Conservation (phyloP, 306 rosid species). For the Ziziphus jujuba region DNA sequence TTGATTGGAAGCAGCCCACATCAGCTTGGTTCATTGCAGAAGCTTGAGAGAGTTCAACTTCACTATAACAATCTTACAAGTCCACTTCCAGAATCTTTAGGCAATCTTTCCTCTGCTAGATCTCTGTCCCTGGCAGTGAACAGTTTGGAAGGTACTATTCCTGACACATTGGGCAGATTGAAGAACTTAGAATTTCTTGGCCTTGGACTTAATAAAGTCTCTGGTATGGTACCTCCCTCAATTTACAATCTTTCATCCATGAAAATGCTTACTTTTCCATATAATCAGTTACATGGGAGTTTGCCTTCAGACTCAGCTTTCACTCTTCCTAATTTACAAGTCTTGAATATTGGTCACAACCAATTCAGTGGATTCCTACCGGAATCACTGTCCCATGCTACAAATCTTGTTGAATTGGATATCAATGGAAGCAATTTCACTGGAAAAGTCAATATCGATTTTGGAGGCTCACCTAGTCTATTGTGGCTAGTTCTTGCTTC, state of each 20-base stretch:
- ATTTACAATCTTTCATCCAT: conserved; percentile 12
- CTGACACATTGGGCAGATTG: conserved; percentile 10
- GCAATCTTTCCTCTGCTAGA: conserved; percentile 11
- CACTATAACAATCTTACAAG: conserved; percentile 11
- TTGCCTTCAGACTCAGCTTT: conserved; percentile 6
- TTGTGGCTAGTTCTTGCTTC: background rate
- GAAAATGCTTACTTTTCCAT: background rate
- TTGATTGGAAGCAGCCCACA: conserved; percentile 9
- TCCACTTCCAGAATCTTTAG: background rate
- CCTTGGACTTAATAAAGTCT: conserved; percentile 9
- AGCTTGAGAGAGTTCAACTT: conserved; percentile 19
- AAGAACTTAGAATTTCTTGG: conserved; percentile 18
- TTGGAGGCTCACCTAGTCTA: background rate
- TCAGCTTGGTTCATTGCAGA: conserved; percentile 6
- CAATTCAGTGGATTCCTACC: conserved; percentile 18
- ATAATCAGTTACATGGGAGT: conserved; percentile 6
- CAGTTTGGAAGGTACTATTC: conserved; percentile 15
- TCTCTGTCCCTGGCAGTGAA: background rate
- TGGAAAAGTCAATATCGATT: too few species aligned
- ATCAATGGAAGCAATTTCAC: conserved; percentile 2
- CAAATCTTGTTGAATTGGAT: conserved; percentile 12
- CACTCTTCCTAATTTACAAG: conserved; percentile 2
- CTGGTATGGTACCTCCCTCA: conserved; percentile 17
- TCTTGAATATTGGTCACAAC: background rate
- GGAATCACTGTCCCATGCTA: conserved; percentile 13